A percentile compares a stretch with the other conserved stretches of the same genome.
These are phyloP conservation scores for Debaryomyces hansenii DNA, from an alignment of 805 yeast species.

Conservation along the genomic window DNA sequence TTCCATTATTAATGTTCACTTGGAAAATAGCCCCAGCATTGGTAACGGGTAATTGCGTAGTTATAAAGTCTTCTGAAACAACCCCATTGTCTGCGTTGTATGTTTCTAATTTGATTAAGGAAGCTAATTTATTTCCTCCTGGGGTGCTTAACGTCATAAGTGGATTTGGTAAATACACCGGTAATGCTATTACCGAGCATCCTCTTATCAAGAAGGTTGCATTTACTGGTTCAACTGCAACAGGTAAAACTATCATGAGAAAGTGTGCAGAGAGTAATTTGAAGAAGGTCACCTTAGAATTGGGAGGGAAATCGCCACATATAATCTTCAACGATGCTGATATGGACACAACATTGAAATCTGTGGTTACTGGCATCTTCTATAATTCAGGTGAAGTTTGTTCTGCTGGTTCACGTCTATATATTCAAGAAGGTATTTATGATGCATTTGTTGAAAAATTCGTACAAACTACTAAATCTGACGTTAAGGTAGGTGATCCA, in stretches of 20 bases:
- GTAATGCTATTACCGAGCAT: slow-evolving; percentile 47
- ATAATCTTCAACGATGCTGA: slow-evolving; percentile 49
- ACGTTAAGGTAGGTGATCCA: slow-evolving; percentile 44
- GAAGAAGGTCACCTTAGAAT: slow-evolving; percentile 50
- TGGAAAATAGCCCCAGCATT: slow-evolving; percentile 50
- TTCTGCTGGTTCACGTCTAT: slow-evolving; percentile 47
- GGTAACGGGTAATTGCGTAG: slow-evolving; percentile 49
- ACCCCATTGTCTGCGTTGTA: slow-evolving; percentile 49
- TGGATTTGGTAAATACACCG: slow-evolving; percentile 46
- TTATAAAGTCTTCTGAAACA: slow-evolving; percentile 50
- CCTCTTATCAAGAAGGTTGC: slow-evolving; percentile 50
- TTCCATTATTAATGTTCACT: slow-evolving; percentile 50
- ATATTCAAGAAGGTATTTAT: slow-evolving; percentile 43
- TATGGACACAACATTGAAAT: slow-evolving; percentile 47
- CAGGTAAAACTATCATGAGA: slow-evolving; percentile 43
- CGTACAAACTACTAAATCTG: slow-evolving; percentile 30
- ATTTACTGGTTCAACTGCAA: slow-evolving; percentile 55
- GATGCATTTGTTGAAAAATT: slow-evolving; percentile 42
- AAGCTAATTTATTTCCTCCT: slow-evolving; percentile 43
- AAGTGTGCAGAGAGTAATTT: slow-evolving; percentile 43
- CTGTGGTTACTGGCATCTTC: slow-evolving; percentile 49
- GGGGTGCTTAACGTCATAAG: slow-evolving; percentile 50
- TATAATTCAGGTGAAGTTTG: slow-evolving; percentile 51
- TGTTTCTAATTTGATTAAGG: slow-evolving; percentile 42
- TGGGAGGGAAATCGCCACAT: slow-evolving; percentile 55